These are phyloP conservation scores for Effrenium voratum DNA, from an alignment of 73 alveolate species.

Conservation along the genomic window DNA sequence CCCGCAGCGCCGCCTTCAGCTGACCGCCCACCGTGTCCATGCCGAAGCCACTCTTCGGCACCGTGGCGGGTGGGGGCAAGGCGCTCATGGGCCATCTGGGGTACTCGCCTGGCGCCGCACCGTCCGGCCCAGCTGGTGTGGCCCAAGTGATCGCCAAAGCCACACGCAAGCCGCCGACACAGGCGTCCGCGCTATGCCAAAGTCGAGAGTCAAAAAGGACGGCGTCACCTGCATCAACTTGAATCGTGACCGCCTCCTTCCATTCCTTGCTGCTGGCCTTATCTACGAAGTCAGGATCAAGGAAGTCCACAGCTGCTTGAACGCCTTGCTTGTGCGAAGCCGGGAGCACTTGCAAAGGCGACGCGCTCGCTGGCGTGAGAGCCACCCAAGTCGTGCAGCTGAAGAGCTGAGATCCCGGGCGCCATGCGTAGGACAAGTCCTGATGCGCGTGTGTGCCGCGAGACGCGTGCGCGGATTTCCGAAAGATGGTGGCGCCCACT, in stretches of 20 bases:
- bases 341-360: neutral
- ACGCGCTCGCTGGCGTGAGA: constrained; percentile 8
- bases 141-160: constrained; percentile 35
- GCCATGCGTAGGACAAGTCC: constrained; percentile 35
- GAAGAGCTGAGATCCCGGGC: constrained; percentile 18
- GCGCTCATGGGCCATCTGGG: constrained; percentile 36
- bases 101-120: neutral
- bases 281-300: neutral
- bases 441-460: constrained; percentile 22
- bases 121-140: constrained; percentile 35
- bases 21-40: constrained; percentile 5
- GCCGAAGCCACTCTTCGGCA: neutral
- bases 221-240: constrained; percentile 13
- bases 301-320: constrained; percentile 9
- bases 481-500: constrained; percentile 31
- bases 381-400: constrained; percentile 43
- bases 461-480: neutral
- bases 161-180: neutral
- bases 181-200: constrained; percentile 14
- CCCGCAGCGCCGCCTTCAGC: constrained; percentile 8
- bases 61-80: neutral
- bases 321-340: neutral
- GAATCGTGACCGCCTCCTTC: constrained; percentile 1
- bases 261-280: constrained; percentile 16
- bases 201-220: neutral